Evolutionary conservation across 176 grass and related monocot species (phyloP).

Genomic region (Hsuehochloa calcarea): DNA sequence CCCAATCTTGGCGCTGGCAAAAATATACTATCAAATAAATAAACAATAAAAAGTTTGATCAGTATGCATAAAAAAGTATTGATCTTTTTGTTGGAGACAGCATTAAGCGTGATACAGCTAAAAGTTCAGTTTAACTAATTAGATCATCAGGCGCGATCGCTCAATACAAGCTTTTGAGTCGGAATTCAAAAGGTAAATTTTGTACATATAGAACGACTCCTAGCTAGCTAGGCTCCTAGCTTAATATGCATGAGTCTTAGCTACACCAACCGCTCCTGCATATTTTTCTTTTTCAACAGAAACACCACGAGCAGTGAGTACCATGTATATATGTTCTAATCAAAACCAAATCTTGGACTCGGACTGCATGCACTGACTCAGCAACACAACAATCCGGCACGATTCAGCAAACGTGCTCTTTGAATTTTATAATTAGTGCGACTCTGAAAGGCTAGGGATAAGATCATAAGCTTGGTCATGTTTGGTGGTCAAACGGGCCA

Average conservation of each 20-base stretch:
- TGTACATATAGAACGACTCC: neutral
- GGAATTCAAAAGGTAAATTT: neutral
- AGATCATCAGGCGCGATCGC: neutral
- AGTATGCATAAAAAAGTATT: neutral
- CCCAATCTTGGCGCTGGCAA: neutral
- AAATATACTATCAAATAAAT: neutral
- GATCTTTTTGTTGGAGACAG: neutral
- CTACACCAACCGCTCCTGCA: neutral
- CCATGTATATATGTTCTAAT: neutral
- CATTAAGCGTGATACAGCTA: neutral
- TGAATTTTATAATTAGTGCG: neutral
- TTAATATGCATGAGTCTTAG: neutral
- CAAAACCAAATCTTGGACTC: slow-evolving; percentile 32
- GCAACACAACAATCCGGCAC: neutral
- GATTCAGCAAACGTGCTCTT: slow-evolving; percentile 15
- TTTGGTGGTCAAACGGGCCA: neutral
- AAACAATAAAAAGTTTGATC: neutral
- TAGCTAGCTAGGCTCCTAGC: neutral
- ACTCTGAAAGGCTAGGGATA: neutral
- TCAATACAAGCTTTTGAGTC: slow-evolving; percentile 9
- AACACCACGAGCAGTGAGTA: neutral
- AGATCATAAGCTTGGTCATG: slow-evolving; percentile 8
- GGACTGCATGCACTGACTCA: neutral
- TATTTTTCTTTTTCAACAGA: neutral
- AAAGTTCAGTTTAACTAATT: neutral